Evolutionary conservation across 192 early-diverging fungal genomes (phyloP), one percentile per base, ranked within the genome.

Genomic region (Coemansia nantahalensis): DNA sequence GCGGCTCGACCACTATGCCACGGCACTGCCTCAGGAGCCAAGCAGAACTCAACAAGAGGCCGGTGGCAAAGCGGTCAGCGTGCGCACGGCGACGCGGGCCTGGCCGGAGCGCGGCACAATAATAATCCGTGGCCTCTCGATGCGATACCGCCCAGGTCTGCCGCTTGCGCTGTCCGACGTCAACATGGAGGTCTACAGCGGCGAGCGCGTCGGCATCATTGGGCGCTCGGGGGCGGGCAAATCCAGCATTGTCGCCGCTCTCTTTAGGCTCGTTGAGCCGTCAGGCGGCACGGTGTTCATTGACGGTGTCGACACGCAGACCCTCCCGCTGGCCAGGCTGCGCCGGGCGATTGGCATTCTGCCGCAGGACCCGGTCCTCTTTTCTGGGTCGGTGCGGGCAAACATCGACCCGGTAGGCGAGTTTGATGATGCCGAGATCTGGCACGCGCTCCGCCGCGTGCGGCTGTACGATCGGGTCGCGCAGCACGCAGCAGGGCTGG

Each of bases 211-310:
- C 53, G 93, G 86, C 14, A 80, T 95, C 16, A 87, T 95, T 23
- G 93, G 93, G 21, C 77, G 93, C 7, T 91, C 91, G 5, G 91
- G 91, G 8, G 88, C 89, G 18, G 87, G 88, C 6, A 90, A 89
- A 35, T 77, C 74, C 7, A 84, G 79, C 52, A 71, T 90, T 46
- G 68, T 91, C 8, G 61, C 70, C 0, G 73, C 86, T 0, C 63
- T 91, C 16, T 91, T 93, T 61, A 80, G 91, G 14, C 55, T 92
- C 22, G 80, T 78, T n/a, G 86, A 90, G 62, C 85, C 83, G 2
- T 41, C 77, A 8, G 15, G 51, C 34, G 73, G 79, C 5, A 79
- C 57, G 17, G 79, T 93, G 32, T 42, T 45, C 33, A 83, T 92
- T 43, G 91, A 92, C 52, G 84, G 81, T 12, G 54, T 89, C 21